Conservation (phyloP, 164 flowering plant species). For the Protea cynaroides region DNA sequence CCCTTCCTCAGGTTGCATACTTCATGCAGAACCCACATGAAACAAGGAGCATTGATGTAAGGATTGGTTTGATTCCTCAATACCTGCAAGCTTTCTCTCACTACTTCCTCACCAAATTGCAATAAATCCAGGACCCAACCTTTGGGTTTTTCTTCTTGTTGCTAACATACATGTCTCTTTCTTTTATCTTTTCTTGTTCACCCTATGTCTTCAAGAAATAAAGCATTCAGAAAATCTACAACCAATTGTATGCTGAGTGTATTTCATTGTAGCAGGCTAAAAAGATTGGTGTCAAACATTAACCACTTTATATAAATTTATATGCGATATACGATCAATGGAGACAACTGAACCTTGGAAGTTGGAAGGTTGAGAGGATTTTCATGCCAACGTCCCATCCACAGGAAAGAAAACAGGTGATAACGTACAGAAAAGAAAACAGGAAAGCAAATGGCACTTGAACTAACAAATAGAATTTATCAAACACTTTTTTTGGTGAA, state of each 20-base stretch:
- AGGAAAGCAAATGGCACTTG: not conserved
- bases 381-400: not conserved
- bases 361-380: not conserved
- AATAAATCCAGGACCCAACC: not conserved
- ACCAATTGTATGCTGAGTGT: not conserved
- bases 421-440: not conserved
- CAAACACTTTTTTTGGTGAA: too few species aligned
- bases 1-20: conserved; percentile 44
- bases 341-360: not conserved
- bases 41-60: conserved; percentile 29
- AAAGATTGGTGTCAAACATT: too few species aligned
- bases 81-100: conserved; percentile 27
- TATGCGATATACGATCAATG: too few species aligned
- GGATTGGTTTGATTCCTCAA: conserved; percentile 35
- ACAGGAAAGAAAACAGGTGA: not conserved
- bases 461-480: conserved; percentile 1
- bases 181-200: not conserved
- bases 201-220: too few species aligned
- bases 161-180: not conserved
- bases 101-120: conserved; percentile 22
- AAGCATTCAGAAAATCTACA: too few species aligned
- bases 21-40: conserved; percentile 42
- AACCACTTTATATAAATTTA: not conserved
- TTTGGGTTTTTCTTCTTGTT: too few species aligned
- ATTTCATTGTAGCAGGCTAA: not conserved